Percentiles rank a stretch among this genome's conserved stretches.
phyloP scores from a whole-genome alignment of 768 basidiomycete genomes.

The Lactarius trivialis region DNA sequence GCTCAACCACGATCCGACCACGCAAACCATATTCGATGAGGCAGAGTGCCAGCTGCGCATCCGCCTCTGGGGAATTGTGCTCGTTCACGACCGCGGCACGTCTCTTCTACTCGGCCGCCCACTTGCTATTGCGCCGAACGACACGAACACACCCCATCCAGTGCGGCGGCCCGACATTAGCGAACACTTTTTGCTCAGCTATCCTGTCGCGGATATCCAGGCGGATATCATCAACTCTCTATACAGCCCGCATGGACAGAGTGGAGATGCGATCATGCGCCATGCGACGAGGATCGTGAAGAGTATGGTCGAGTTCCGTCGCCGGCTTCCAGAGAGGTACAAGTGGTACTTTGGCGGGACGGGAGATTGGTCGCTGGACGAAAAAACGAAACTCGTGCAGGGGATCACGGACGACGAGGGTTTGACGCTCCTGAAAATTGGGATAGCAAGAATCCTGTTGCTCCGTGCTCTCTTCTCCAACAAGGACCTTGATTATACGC shows the following conservation, averaged over 20 bases:
- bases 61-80: slow-evolving; percentile 78
- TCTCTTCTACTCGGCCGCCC: slow-evolving; percentile 83
- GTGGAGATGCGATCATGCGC: slow-evolving; percentile 62
- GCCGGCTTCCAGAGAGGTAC: slow-evolving; percentile 64
- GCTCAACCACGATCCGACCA: slow-evolving; percentile 77
- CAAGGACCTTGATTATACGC: slow-evolving; percentile 58
- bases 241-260: slow-evolving; percentile 69
- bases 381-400: slow-evolving; percentile 57
- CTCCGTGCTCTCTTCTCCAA: slow-evolving; percentile 74
- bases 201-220: slow-evolving; percentile 75
- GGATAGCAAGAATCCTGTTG: slow-evolving; percentile 72
- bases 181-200: slow-evolving; percentile 73
- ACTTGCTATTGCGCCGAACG: slow-evolving; percentile 74
- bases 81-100: slow-evolving; percentile 83
- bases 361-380: slow-evolving; percentile 63
- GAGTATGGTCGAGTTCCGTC: slow-evolving; percentile 64
- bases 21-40: slow-evolving; percentile 59
- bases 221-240: slow-evolving; percentile 86
- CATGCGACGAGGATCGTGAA: slow-evolving; percentile 76
- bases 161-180: slow-evolving; percentile 54
- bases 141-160: slow-evolving; percentile 75
- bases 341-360: slow-evolving; percentile 73
- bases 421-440: slow-evolving; percentile 74
- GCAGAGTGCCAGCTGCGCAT: slow-evolving; percentile 76
- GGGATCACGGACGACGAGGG: slow-evolving; percentile 77